Percentiles rank a stretch among this genome's conserved stretches.
Evolutionary conservation across 257 asterid species (phyloP).

Genomic region (Solanum okadae): DNA sequence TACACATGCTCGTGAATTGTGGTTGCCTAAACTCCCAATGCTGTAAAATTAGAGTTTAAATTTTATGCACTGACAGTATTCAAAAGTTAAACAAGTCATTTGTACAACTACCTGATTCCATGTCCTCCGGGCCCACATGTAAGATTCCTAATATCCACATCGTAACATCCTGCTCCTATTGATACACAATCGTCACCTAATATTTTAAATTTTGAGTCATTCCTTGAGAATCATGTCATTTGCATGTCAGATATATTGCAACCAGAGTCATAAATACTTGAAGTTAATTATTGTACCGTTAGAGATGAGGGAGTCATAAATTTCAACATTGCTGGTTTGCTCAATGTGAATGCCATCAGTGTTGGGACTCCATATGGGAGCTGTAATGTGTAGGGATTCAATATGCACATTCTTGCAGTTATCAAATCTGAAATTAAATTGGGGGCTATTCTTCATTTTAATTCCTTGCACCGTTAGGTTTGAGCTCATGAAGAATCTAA

Average conservation of each 20-base stretch:
- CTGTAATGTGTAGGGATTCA: conserved; percentile 36
- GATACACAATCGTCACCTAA: conserved; percentile 64
- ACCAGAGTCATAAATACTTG: not conserved
- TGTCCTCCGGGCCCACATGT: conserved; percentile 64
- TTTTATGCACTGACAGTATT: not conserved
- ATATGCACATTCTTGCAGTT: conserved; percentile 42
- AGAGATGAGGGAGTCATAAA: conserved; percentile 41
- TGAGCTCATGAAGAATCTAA: conserved; percentile 61
- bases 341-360: conserved; percentile 63
- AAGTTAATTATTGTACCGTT: conserved; percentile 18
- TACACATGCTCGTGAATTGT: conserved; percentile 44
- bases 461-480: conserved; percentile 48
- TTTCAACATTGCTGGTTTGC: conserved; percentile 40
- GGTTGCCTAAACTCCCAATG: conserved; percentile 60
- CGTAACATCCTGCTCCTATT: conserved; percentile 54
- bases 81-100: not conserved
- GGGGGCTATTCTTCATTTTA: conserved; percentile 45
- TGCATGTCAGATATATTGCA: not conserved
- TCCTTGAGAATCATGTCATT: not conserved
- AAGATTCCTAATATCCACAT: conserved; percentile 49
- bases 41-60: conserved; percentile 10
- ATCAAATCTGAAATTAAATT: conserved; percentile 51
- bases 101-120: conserved; percentile 42
- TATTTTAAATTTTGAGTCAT: not conserved
- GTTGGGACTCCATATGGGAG: conserved; percentile 54